phyloP scores from a whole-genome alignment of 345 rosid species.

The Eucalyptus regnans region DNA sequence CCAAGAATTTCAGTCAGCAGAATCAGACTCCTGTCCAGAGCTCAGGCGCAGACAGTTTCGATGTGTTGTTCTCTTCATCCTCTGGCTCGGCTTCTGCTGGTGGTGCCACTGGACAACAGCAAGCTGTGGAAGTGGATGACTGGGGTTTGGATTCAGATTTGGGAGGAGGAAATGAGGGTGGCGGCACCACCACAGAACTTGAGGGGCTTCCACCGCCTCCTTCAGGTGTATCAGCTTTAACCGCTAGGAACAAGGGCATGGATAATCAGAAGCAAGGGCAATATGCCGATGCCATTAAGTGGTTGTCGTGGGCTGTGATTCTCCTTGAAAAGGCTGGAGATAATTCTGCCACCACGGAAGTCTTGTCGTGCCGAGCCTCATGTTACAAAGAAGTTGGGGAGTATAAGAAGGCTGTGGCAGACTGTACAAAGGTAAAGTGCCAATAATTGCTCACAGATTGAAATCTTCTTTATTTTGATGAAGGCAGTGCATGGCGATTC shows the following conservation, averaged over 20 bases:
- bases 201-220: constrained; percentile 99
- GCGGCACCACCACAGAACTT: constrained; percentile 66
- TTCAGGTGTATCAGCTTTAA: constrained; percentile 59
- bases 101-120: constrained; percentile 30
- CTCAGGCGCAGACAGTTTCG: constrained; percentile 45
- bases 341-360: constrained; percentile 37
- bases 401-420: constrained; percentile 96
- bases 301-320: constrained; percentile 96
- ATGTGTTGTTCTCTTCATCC: constrained; percentile 40
- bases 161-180: constrained; percentile 42
- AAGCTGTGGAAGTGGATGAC: constrained; percentile 42
- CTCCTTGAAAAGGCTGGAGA: constrained; percentile 73
- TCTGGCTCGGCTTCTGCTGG: constrained; percentile 23
- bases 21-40: constrained; percentile 25
- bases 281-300: constrained; percentile 94
- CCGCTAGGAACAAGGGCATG: constrained; percentile 81
- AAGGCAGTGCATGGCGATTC: neutral
- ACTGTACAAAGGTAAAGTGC: constrained; percentile 70
- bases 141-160: constrained; percentile 80
- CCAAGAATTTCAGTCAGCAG: constrained; percentile 25
- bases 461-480: neutral
- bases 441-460: neutral
- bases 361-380: constrained; percentile 80
- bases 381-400: constrained; percentile 99
- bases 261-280: constrained; percentile 90